Evolutionary conservation across 2,329 filamentous ascomycete species (phyloP).

Genomic region (Cladophialophora exuberans): DNA sequence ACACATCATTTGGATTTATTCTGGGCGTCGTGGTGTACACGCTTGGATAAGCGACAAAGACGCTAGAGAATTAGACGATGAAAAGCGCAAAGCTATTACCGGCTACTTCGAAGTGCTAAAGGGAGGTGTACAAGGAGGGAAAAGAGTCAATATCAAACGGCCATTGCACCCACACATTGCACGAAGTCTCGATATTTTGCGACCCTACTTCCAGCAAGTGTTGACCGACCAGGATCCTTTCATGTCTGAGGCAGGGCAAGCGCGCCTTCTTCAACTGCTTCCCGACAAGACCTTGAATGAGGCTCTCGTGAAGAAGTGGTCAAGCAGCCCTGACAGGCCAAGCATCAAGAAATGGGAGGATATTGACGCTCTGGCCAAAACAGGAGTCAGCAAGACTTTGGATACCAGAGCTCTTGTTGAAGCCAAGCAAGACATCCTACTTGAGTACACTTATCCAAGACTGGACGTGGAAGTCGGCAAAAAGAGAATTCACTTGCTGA

Average conservation of each 20-base stretch:
- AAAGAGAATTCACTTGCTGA: conserved; percentile 96
- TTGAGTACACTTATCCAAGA: conserved; percentile 97
- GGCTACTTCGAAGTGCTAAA: conserved; percentile 89
- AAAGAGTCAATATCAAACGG: conserved; percentile 80
- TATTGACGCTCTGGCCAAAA: conserved; percentile 83
- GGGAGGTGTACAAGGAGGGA: conserved; percentile 82
- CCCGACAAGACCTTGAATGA: conserved; percentile 79
- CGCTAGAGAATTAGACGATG: conserved; percentile 81
- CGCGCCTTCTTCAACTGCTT: conserved; percentile 80
- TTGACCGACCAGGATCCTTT: conserved; percentile 87
- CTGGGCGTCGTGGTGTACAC: conserved; percentile 92
- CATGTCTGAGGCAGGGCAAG: conserved; percentile 68
- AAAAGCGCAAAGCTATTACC: conserved; percentile 80
- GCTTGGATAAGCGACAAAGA: conserved; percentile 96
- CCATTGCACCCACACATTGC: conserved; percentile 88
- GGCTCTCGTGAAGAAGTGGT: conserved; percentile 87
- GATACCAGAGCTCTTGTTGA: conserved; percentile 75
- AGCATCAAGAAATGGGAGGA: conserved; percentile 89
- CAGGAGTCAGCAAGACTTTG: conserved; percentile 71
- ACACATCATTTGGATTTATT: conserved; percentile 98
- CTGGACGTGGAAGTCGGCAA: conserved; percentile 97
- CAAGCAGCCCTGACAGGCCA: conserved; percentile 74
- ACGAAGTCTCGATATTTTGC: conserved; percentile 83
- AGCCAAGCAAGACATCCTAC: conserved; percentile 91
- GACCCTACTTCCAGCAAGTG: conserved; percentile 83